These are phyloP conservation scores for Lyophyllum shimeji DNA, from an alignment of 768 basidiomycete species.

Conservation along the genomic window DNA sequence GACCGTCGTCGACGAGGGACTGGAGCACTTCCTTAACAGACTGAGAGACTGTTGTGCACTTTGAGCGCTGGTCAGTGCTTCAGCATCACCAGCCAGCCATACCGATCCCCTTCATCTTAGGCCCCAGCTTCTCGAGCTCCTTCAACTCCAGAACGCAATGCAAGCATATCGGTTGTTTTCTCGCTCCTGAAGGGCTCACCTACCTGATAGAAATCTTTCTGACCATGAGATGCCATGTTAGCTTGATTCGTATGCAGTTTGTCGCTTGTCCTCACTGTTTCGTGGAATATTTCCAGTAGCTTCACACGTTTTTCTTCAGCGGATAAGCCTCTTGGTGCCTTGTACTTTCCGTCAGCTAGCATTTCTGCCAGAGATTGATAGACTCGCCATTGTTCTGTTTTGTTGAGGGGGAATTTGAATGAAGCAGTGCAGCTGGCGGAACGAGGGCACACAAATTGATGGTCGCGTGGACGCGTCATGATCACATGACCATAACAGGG, in stretches of 20 bases:
- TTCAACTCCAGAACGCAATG: constrained; percentile 55
- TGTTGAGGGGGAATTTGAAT: too few species aligned
- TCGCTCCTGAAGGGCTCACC: not conserved
- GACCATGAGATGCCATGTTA: constrained; percentile 1
- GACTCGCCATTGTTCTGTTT: too few species aligned
- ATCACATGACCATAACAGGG: not conserved
- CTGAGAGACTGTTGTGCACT: constrained; percentile 63
- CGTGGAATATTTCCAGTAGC: constrained; percentile 91
- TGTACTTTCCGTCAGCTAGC: not conserved
- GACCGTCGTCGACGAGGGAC: constrained; percentile 81
- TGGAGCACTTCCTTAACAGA: constrained; percentile 91
- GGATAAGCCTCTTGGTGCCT: constrained; percentile 84
- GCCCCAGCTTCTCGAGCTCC: constrained; percentile 87
- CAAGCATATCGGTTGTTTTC: not conserved
- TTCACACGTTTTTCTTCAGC: constrained; percentile 89
- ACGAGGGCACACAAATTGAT: too few species aligned
- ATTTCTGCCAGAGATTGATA: not conserved
- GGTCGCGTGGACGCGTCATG: constrained; percentile 4
- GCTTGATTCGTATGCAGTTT: not conserved
- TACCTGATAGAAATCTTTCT: constrained; percentile 87
- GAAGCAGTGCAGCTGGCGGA: too few species aligned
- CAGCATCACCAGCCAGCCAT: too few species aligned
- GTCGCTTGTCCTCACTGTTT: constrained; percentile 53
- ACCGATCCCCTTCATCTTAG: constrained; percentile 93
- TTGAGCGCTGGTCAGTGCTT: not conserved